Evolutionary conservation across 768 basidiomycete species (phyloP).

Genomic region (Boletellus ananas): DNA sequence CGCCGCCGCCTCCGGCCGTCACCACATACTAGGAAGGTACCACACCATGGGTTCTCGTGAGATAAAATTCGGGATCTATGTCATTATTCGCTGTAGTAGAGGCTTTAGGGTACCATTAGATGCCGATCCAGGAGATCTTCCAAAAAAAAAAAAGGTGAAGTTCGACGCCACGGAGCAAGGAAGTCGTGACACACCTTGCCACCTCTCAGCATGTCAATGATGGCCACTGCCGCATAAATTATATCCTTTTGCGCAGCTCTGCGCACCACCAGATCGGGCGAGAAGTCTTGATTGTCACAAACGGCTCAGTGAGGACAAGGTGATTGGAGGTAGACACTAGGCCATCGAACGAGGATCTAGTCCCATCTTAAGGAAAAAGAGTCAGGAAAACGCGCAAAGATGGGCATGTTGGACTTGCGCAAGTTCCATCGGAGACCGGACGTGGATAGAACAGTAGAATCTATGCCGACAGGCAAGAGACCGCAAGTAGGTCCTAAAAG

Average conservation of each 20-base stretch:
- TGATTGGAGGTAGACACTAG: slow-evolving; percentile 94
- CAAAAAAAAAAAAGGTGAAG: no score
- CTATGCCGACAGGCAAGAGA: slow-evolving; percentile 87
- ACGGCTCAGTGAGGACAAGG: slow-evolving; percentile 58
- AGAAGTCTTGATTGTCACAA: slow-evolving; percentile 72
- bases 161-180: no score
- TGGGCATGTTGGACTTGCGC: slow-evolving; percentile 41
- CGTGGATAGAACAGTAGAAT: slow-evolving; percentile 73
- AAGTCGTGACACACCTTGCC: background rate
- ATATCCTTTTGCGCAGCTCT: slow-evolving; percentile 45
- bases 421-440: slow-evolving; percentile 88
- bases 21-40: no score
- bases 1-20: no score
- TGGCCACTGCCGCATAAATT: background rate
- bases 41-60: no score
- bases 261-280: slow-evolving; percentile 89
- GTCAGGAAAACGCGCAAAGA: slow-evolving; percentile 1
- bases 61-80: no score
- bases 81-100: no score
- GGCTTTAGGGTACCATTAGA: no score
- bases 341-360: slow-evolving; percentile 76
- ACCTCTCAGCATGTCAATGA: background rate
- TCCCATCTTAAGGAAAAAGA: slow-evolving; percentile 40
- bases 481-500: slow-evolving; percentile 88
- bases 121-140: no score